Conservation (phyloP, 106 monocot genomes). For the Dioscorea alata region DNA sequence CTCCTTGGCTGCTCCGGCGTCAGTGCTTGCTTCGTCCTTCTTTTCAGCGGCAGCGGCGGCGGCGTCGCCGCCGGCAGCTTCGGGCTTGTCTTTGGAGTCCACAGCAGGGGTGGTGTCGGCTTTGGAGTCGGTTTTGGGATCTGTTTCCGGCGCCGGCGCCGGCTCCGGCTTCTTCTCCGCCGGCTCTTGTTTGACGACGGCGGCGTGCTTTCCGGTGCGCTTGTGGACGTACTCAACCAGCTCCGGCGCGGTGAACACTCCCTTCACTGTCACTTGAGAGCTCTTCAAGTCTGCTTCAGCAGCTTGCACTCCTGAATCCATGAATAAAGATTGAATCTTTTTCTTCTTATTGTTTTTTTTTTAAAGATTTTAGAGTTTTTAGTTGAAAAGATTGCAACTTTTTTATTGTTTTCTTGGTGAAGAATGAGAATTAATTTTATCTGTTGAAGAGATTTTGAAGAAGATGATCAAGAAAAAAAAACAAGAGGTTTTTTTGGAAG, state of each 20-base stretch:
- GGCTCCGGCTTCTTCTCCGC: conserved; percentile 23
- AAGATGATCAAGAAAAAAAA: no score
- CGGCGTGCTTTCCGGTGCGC: conserved; percentile 71
- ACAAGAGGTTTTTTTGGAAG: no score
- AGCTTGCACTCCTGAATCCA: conserved; percentile 52
- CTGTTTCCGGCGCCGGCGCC: conserved; percentile 4
- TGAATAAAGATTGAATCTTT: background rate
- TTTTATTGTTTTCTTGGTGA: no score
- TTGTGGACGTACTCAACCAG: conserved; percentile 79
- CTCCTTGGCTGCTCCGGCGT: no score
- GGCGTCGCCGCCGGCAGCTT: background rate
- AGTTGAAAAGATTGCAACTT: no score
- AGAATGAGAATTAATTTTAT: background rate
- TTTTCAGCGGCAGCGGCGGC: background rate
- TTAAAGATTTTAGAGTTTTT: no score
- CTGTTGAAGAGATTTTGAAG: no score
- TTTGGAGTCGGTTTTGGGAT: background rate
- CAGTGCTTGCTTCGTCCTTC: no score
- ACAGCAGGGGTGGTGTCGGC: background rate
- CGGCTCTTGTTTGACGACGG: conserved; percentile 56
- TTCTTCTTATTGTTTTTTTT: no score
- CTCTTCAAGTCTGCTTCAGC: conserved; percentile 57
- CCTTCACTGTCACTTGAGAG: conserved; percentile 74
- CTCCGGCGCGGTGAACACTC: conserved; percentile 46
- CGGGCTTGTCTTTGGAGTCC: conserved; percentile 1